Evolutionary conservation across 2,329 filamentous ascomycete genomes (phyloP).

Genomic region (Whalleya microplaca): DNA sequence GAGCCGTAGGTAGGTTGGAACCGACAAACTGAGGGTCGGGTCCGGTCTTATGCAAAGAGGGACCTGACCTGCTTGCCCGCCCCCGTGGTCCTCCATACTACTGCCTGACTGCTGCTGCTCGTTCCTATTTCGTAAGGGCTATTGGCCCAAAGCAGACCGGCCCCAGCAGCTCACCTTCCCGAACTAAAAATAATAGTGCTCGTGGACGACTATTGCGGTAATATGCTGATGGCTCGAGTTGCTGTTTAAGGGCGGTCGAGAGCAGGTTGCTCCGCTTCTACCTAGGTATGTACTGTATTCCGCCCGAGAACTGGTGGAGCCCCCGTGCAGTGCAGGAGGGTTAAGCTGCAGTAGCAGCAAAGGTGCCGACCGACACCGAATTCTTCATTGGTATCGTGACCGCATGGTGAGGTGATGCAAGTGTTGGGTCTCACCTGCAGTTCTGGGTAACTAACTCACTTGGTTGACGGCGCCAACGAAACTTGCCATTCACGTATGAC

Average conservation of each 20-base stretch:
- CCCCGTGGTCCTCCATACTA: too few species aligned
- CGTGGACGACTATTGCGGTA: neutral
- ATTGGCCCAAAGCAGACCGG: too few species aligned
- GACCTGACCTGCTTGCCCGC: conserved; percentile 5
- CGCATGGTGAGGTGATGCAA: neutral
- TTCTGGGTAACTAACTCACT: neutral
- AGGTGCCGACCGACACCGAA: neutral
- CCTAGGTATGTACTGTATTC: neutral
- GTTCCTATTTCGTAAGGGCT: too few species aligned
- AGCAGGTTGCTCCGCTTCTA: neutral
- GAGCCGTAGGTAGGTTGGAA: too few species aligned
- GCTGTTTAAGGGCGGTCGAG: neutral
- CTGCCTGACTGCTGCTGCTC: too few species aligned
- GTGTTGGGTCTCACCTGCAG: neutral
- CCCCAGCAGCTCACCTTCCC: neutral
- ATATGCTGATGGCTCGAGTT: neutral
- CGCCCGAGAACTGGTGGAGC: too few species aligned
- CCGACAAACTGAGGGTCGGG: too few species aligned
- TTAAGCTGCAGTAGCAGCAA: too few species aligned
- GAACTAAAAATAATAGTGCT: neutral
- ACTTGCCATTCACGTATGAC: neutral
- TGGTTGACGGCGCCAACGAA: neutral
- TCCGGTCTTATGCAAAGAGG: too few species aligned
- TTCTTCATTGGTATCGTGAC: neutral
- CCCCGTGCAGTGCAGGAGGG: too few species aligned